phyloP scores from a whole-genome alignment of 169 alveolate species.

The Amoebophrya sp. region DNA sequence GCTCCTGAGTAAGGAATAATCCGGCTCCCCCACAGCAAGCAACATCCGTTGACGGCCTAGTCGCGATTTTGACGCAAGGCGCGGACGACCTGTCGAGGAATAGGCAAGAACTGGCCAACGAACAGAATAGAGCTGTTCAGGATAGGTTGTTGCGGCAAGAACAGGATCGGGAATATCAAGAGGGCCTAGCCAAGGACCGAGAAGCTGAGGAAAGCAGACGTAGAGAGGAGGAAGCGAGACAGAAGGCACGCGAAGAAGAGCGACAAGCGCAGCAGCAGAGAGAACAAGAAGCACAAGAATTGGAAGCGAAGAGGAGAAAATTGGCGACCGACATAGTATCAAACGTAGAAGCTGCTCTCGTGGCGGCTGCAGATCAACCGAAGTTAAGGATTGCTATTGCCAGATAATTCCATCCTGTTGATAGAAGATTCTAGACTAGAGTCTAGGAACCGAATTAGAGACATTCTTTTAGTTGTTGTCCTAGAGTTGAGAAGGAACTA shows the following conservation, averaged over 20 bases:
- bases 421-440: no score
- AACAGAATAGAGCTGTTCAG: background rate
- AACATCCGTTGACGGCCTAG: background rate
- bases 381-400: no score
- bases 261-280: background rate
- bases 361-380: no score
- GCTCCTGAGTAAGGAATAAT: no score
- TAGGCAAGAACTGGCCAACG: background rate
- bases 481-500: no score
- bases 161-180: background rate
- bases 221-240: slow-evolving; percentile 10
- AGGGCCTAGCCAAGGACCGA: background rate
- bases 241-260: slow-evolving; percentile 9
- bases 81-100: background rate
- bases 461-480: no score
- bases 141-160: background rate
- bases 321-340: slow-evolving; percentile 7
- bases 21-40: background rate
- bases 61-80: background rate
- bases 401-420: no score
- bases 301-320: slow-evolving; percentile 11
- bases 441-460: no score
- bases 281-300: background rate
- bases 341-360: no score
- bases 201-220: background rate